A percentile compares a stretch with the other conserved stretches of the same genome.
These are phyloP conservation scores for Sordaria brevicollis DNA, from an alignment of 495 filamentous ascomycete species.

Conservation along the genomic window DNA sequence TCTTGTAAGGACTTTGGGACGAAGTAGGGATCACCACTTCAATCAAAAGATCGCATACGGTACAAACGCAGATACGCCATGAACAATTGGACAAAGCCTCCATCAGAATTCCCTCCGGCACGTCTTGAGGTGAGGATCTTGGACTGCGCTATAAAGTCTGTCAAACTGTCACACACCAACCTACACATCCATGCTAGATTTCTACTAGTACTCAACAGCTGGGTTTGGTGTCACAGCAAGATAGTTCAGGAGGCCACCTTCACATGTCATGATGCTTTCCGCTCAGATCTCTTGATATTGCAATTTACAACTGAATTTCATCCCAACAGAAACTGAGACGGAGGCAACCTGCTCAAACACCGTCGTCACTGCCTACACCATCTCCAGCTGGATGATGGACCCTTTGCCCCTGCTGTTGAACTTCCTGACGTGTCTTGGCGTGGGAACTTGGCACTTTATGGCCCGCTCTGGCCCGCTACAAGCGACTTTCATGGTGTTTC, in stretches of 20 bases:
- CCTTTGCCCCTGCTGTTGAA: not conserved
- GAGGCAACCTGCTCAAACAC: not conserved
- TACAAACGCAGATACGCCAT: too few relatives aligned
- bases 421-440: not conserved
- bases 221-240: not conserved
- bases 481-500: not conserved
- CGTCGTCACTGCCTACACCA: not conserved
- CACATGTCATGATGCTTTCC: not conserved
- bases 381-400: not conserved
- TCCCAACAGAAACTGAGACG: not conserved
- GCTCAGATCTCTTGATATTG: too few relatives aligned
- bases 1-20: not conserved
- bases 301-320: not conserved
- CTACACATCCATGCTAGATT: too few relatives aligned
- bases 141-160: not conserved
- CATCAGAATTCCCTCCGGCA: not conserved
- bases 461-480: not conserved
- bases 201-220: not conserved
- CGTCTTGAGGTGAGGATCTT: not conserved
- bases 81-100: not conserved
- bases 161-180: not conserved
- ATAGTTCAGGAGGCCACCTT: not conserved
- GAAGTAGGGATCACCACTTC: not conserved
- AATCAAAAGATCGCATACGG: too few relatives aligned
- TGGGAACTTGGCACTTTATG: not conserved